phyloP scores from a whole-genome alignment of 208 protist species.

The Acanthamoeba divionensis region DNA sequence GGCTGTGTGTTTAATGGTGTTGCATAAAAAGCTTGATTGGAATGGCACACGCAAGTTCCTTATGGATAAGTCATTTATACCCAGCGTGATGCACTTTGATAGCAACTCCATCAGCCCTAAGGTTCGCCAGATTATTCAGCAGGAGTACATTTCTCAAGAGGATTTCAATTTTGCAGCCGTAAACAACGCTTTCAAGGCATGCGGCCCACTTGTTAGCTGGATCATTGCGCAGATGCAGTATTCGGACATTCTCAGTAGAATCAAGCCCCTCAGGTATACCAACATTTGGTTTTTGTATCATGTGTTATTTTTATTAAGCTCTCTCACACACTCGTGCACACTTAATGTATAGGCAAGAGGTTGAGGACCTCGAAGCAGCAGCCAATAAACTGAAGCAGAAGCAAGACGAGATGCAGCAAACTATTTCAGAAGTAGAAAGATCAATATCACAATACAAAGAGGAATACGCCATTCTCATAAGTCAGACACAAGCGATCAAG shows the following conservation, averaged over 20 bases:
- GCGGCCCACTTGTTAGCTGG: constrained; percentile 96
- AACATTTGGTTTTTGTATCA: neutral
- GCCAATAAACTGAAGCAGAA: constrained; percentile 76
- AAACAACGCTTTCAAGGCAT: constrained; percentile 92
- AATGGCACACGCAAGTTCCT: constrained; percentile 37
- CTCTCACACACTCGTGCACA: neutral
- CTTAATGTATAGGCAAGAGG: constrained; percentile 76
- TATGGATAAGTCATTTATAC: constrained; percentile 48
- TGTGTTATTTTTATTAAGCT: neutral
- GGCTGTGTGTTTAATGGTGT: constrained; percentile 71
- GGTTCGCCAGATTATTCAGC: constrained; percentile 65
- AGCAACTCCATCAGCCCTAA: constrained; percentile 76
- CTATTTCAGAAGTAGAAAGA: constrained; percentile 86
- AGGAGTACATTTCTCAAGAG: constrained; percentile 82
- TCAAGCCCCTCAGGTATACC: constrained; percentile 91
- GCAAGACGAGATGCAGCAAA: constrained; percentile 70
- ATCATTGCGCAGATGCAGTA: constrained; percentile 91
- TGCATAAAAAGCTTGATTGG: constrained; percentile 53
- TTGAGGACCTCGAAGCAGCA: constrained; percentile 85
- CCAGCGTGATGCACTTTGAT: constrained; percentile 92
- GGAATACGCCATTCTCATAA: constrained; percentile 93
- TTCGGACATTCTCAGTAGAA: constrained; percentile 87
- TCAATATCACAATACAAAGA: constrained; percentile 87
- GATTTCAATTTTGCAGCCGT: constrained; percentile 92
- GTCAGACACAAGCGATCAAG: constrained; percentile 90